phyloP scores from a whole-genome alignment of 2,329 filamentous ascomycete genomes.

The Ceratocystis cubensis region DNA sequence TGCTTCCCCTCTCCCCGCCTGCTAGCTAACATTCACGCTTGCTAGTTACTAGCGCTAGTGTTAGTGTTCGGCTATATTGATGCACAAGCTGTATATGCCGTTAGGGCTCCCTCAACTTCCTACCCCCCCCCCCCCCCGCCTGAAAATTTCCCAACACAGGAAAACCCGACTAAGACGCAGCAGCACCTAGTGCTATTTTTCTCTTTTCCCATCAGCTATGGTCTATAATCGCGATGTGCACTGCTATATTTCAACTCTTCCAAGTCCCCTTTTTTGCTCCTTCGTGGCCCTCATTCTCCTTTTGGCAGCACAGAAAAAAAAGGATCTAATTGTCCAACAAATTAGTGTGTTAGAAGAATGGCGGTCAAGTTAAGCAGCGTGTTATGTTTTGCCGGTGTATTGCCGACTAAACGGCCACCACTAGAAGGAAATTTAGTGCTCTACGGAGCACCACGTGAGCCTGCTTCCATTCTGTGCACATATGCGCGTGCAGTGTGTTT shows the following conservation, averaged over 20 bases:
- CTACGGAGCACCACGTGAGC: no score
- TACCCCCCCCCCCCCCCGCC: background rate
- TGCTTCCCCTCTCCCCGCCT: background rate
- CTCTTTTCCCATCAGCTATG: no score
- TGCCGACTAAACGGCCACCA: background rate
- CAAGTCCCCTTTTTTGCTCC: background rate
- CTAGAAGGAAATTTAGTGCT: no score
- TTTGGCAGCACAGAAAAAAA: background rate
- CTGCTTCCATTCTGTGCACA: no score
- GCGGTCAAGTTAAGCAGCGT: slow-evolving; percentile 3
- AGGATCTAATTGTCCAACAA: background rate
- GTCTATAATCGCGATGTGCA: background rate
- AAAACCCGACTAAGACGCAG: background rate
- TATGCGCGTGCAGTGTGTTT: no score
- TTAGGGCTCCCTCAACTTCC: background rate
- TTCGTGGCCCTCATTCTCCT: background rate
- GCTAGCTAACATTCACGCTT: background rate
- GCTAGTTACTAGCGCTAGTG: background rate
- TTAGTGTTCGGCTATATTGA: background rate
- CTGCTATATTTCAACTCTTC: background rate
- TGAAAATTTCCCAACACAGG: background rate
- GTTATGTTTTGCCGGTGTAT: background rate
- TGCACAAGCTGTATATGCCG: background rate
- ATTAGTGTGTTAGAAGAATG: background rate
- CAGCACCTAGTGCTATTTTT: background rate